Percentiles rank a stretch among this genome's conserved stretches.
Evolutionary conservation across 202 grass and related monocot species (phyloP).

Genomic region (Schoenoplectus triqueter): DNA sequence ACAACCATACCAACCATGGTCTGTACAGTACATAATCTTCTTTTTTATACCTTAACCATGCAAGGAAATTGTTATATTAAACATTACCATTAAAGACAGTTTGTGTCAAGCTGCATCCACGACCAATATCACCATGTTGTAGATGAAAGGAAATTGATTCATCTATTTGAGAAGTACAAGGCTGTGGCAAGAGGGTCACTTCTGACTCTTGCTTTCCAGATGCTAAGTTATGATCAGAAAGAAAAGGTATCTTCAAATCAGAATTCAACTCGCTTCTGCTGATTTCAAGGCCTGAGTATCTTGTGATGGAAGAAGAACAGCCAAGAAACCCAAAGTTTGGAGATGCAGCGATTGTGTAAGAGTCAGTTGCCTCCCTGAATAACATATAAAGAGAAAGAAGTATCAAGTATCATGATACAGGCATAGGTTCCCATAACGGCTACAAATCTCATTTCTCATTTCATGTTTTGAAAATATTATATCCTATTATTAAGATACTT

Average conservation of each 20-base stretch:
- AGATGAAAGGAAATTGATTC: constrained; percentile 55
- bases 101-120: constrained; percentile 83
- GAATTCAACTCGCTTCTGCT: constrained; percentile 56
- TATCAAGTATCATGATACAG: not conserved
- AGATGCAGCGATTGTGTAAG: constrained; percentile 87
- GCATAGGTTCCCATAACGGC: not conserved
- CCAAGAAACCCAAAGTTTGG: constrained; percentile 80
- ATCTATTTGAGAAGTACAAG: constrained; percentile 50
- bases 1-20: not conserved
- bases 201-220: constrained; percentile 54
- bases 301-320: constrained; percentile 50
- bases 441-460: not conserved
- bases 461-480: constrained; percentile 3
- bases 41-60: not conserved
- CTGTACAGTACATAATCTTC: not conserved
- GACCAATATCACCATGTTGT: constrained; percentile 61
- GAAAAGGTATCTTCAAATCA: constrained; percentile 60
- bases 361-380: constrained; percentile 82
- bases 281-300: constrained; percentile 54
- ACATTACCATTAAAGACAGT: constrained; percentile 89
- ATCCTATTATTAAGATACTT: constrained; percentile 16
- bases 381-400: not conserved
- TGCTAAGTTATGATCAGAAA: constrained; percentile 55
- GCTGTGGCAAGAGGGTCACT: constrained; percentile 37
- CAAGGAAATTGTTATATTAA: constrained; percentile 1